Evolutionary conservation across 2,329 filamentous ascomycete genomes (phyloP).

Genomic region (Fusarium guadeloupense): DNA sequence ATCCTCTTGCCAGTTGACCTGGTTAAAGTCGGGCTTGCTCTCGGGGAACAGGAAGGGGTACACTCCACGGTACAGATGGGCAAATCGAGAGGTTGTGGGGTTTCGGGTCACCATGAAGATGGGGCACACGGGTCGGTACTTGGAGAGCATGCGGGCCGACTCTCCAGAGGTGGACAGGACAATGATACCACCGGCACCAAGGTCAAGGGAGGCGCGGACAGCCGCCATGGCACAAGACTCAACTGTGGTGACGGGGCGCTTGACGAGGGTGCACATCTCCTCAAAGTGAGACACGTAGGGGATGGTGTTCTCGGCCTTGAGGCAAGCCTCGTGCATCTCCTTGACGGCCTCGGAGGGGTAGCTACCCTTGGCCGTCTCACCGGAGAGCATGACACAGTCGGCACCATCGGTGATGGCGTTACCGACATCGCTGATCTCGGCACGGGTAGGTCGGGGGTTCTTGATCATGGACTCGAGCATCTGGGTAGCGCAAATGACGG

Average conservation of each 20-base stretch:
- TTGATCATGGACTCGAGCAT: slow-evolving; percentile 99
- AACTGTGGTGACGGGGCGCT: slow-evolving; percentile 84
- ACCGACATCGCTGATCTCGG: slow-evolving; percentile 97
- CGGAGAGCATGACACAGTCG: slow-evolving; percentile 99
- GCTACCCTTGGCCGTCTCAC: slow-evolving; percentile 97
- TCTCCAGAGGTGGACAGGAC: slow-evolving; percentile 95
- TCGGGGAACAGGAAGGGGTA: slow-evolving; percentile 97
- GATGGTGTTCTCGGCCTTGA: slow-evolving; percentile 96
- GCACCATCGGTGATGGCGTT: slow-evolving; percentile 98
- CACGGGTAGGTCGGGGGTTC: slow-evolving; percentile 97
- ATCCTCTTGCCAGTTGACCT: slow-evolving; percentile 97
- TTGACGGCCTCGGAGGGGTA: slow-evolving; percentile 92
- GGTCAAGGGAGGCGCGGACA: slow-evolving; percentile 92
- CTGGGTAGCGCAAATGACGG: slow-evolving; percentile 97
- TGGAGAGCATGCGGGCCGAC: slow-evolving; percentile 93
- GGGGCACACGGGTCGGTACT: slow-evolving; percentile 98
- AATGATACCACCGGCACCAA: slow-evolving; percentile 95
- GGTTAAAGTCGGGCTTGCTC: slow-evolving; percentile 91
- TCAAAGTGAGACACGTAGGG: slow-evolving; percentile 97
- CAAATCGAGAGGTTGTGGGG: slow-evolving; percentile 83
- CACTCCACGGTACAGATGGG: slow-evolving; percentile 95
- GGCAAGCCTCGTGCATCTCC: slow-evolving; percentile 98
- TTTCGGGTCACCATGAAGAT: slow-evolving; percentile 99
- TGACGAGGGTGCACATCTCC: slow-evolving; percentile 85
- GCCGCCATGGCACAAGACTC: slow-evolving; percentile 98